A percentile compares a stretch with the other conserved stretches of the same genome.
These are phyloP conservation scores for Isabelozyma gotoi DNA, from an alignment of 805 yeast species.

Conservation along the genomic window DNA sequence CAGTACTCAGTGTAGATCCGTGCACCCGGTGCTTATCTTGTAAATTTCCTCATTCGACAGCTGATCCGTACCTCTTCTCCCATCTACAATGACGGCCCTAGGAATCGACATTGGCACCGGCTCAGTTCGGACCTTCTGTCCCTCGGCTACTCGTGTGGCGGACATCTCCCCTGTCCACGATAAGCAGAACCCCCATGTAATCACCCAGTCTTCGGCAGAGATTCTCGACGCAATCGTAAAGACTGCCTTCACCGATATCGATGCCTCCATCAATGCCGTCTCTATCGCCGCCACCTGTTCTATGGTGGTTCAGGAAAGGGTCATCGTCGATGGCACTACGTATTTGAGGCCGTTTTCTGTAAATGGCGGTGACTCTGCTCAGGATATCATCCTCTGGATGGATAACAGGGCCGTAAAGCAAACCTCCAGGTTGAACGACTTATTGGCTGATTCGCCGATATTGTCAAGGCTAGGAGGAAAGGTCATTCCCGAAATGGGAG, in stretches of 20 bases:
- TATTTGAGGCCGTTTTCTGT: conserved; percentile 33
- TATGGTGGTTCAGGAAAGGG: conserved; percentile 43
- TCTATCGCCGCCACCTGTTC: conserved; percentile 59
- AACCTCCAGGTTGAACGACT: conserved; percentile 27
- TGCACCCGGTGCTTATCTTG: too few species aligned
- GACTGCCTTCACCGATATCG: neutral
- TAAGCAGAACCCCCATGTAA: conserved; percentile 12
- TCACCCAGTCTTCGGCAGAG: conserved; percentile 44
- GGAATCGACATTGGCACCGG: conserved; percentile 57
- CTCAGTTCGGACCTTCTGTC: conserved; percentile 36
- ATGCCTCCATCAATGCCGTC: neutral
- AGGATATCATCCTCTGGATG: conserved; percentile 61
- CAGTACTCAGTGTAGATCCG: too few species aligned
- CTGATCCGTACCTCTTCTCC: too few species aligned
- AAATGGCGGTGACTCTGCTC: conserved; percentile 10
- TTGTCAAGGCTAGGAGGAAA: conserved; percentile 38
- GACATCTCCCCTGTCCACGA: conserved; percentile 14
- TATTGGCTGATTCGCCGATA: conserved; percentile 4
- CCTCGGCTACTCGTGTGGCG: conserved; percentile 12
- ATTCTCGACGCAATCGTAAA: conserved; percentile 19
- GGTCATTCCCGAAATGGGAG: conserved; percentile 57
- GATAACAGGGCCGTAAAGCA: conserved; percentile 45
- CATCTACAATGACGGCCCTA: conserved; percentile 15
- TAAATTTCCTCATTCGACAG: too few species aligned
- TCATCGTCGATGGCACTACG: conserved; percentile 9